Evolutionary conservation across 352 stramenopile species (phyloP), one percentile per base, ranked within the genome.

Genomic region (Lagenidium giganteum): DNA sequence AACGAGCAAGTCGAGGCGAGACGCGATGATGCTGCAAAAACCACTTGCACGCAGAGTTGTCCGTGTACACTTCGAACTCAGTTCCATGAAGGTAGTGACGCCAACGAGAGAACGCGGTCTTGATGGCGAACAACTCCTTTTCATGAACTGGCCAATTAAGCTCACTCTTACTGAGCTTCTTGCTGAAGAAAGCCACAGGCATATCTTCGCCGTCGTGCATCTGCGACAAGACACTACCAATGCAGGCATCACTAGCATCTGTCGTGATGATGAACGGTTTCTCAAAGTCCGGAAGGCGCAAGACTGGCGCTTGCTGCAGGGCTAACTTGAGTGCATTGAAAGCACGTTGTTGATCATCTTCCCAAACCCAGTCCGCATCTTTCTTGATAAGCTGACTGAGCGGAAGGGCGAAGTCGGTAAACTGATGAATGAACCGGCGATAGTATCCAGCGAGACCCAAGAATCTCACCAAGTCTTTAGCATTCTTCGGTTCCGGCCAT

Each of bases 371-470:
- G 13, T 52, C 24, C 3, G 35, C 36, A 18, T 54, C 40, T 5
- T 44, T 33, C 47, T 60, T 61, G 1, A 42, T 23, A 16, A 61
- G 29, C 16, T 49, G 28, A 12, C 20, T 38, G 18, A 66, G 30
- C n/a, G 51, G 51, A 2, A 56, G 27, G 6, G 50, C 57, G 1
- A 62, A 18, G 16, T 43, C 22, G 8, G 47, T 46, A 27, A 46
- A 67, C 11, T 46, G 20, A 12, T 17, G 26, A 3, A 67, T 40
- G 22, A 57, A 57, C 7, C 44, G 43, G 4, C 46, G 41, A 44
- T 67, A 67, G 30, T 59, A 62, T 4, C 46, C 51, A 9, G 46
- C 35, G 7, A 59, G 29, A 20, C 45, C 51, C 7, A 67, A 46
- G 21, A 57, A 62, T 8, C 50, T 29, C 28, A 52, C 24, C 1